Evolutionary conservation across 495 filamentous ascomycete genomes (phyloP), one percentile per base, ranked within the genome.

Genomic region (Penicillium arizonense): DNA sequence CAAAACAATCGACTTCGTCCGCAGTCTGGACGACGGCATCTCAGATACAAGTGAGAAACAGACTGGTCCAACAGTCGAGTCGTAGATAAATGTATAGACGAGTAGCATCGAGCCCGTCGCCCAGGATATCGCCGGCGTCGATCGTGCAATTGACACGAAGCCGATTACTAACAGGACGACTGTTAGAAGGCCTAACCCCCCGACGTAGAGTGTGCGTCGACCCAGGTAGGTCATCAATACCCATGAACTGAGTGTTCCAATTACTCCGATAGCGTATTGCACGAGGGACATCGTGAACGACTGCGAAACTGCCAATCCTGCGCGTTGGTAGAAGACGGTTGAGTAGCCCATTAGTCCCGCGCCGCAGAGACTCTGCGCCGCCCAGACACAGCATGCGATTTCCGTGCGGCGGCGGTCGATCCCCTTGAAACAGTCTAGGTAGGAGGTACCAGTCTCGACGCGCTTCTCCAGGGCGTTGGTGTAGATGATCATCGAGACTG

Each of bases 401-500:
- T 88, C 85, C 4, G 88, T 91, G 38, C 89, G 85, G 18, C 86
- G 80, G 14, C 82, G 69, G 52, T 93, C 84, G 4, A 79, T 77
- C 0, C 87, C 87, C 59, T 80, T 84, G 74, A 91, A 90, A 68
- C 87, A 87, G 59, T 91, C 87, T 42, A 75, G 55, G 55, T 87
- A 87, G 40, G 73, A 79, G n/a, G 86, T 78, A 11, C 83, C 81
- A 14, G 67, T 69, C 16, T 81, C 84, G 30, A 83, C 80, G 16
- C 83, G 82, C 52, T 83, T 69, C 62, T 93, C 88, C 7, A 90
- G 70, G 1, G 83, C 83, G n/a, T 85, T 86, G 14, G 87, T 90
- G 57, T 88, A 86, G 11, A 86, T 82, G 82, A 91, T 91, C 87
- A 91, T 90, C 39, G 86, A 80, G 20, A 91, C 72, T 0, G 84